A percentile compares a stretch with the other conserved stretches of the same genome.
Conservation (phyloP, 306 rosid species). For the Rosa rugosa region DNA sequence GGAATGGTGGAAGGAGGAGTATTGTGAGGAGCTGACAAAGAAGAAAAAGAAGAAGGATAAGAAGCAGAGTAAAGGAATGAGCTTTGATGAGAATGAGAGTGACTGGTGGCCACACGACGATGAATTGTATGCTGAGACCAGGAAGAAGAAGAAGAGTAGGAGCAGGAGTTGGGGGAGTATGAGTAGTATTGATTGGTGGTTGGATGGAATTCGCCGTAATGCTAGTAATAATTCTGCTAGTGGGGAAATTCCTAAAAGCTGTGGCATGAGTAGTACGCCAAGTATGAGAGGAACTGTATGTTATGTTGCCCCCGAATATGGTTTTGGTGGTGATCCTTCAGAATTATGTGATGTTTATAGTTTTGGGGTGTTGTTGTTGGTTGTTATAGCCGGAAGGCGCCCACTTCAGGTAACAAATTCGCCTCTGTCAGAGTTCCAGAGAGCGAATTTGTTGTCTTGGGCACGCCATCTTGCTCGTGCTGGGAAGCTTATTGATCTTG, state of each 20-base stretch:
- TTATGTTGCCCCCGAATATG: conserved; percentile 93
- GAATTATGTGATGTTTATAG: conserved; percentile 93
- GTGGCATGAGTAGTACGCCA: conserved; percentile 93
- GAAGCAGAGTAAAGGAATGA: conserved; percentile 45
- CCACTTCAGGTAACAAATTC: conserved; percentile 91
- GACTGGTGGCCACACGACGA: conserved; percentile 67
- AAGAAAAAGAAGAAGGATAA: conserved; percentile 58
- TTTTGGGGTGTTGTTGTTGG: conserved; percentile 78
- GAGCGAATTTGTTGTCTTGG: conserved; percentile 92
- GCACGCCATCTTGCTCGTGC: conserved; percentile 78
- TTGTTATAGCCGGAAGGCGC: conserved; percentile 81
- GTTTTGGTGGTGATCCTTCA: conserved; percentile 68
- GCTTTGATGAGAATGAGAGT: conserved; percentile 41
- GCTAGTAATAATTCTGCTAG: conserved; percentile 60
- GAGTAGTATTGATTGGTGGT: conserved; percentile 77
- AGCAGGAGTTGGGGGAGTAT: conserved; percentile 54
- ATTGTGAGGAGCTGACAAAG: conserved; percentile 61
- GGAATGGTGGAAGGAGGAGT: conserved; percentile 99
- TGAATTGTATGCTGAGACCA: conserved; percentile 51
- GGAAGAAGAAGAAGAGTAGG: conserved; percentile 45
- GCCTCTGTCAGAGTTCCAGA: conserved; percentile 73
- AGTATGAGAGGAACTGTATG: conserved; percentile 96
- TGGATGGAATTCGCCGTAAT: conserved; percentile 69
- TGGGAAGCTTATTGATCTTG: conserved; percentile 81
- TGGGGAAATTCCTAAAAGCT: conserved; percentile 82